Conservation (phyloP, 2,329 filamentous ascomycete genomes). For the Sclerotiophoma versabilis region DNA sequence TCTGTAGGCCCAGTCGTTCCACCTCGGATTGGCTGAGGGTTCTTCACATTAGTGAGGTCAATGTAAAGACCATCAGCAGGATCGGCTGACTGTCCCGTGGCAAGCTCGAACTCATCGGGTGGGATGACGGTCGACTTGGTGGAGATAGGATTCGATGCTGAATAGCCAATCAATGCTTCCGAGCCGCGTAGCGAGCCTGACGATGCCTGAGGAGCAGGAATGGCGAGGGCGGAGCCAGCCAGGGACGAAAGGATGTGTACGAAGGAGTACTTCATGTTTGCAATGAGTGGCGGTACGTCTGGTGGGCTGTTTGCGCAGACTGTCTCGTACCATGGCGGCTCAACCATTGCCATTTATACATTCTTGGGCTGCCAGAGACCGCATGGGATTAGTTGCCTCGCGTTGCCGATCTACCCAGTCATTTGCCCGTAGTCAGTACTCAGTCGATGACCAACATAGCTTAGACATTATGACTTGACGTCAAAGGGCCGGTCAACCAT, state of each 20-base stretch:
- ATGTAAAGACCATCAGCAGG: conserved; percentile 50
- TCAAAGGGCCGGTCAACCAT: neutral
- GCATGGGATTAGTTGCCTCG: neutral
- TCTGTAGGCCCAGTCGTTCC: conserved; percentile 48
- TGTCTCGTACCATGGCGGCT: neutral
- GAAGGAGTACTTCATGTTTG: conserved; percentile 11
- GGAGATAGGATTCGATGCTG: conserved; percentile 40
- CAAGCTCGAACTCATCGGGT: conserved; percentile 46
- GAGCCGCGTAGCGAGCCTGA: conserved; percentile 48
- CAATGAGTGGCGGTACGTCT: neutral
- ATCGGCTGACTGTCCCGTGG: conserved; percentile 47
- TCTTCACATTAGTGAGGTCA: conserved; percentile 48
- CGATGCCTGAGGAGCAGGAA: conserved; percentile 16
- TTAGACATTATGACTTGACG: neutral
- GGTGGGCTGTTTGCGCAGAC: neutral
- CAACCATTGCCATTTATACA: conserved; percentile 1
- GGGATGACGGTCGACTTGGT: conserved; percentile 44
- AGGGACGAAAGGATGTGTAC: conserved; percentile 4
- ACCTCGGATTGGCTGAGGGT: conserved; percentile 52
- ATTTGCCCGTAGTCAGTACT: neutral
- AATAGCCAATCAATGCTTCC: conserved; percentile 42
- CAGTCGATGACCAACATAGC: neutral
- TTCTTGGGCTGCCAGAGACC: neutral
- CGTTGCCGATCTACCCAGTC: conserved; percentile 5
- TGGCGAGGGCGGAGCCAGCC: conserved; percentile 13